Evolutionary conservation across 805 yeast genomes (phyloP).

Genomic region (Saccharomycopsis sp.): DNA sequence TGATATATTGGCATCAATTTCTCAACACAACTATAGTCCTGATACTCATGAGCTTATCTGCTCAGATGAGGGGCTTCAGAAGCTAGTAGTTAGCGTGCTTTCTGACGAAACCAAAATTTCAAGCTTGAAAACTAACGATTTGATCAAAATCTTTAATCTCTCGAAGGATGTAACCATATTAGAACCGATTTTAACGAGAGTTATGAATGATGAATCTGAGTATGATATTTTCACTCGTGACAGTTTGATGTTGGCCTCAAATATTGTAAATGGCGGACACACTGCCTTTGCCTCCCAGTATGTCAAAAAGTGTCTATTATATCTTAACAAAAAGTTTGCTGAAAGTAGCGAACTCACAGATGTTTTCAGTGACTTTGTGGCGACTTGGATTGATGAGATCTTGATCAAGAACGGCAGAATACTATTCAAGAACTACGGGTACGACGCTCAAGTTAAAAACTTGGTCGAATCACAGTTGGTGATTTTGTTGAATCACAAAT

Average conservation of each 20-base stretch:
- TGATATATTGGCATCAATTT: background rate
- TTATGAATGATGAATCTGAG: background rate
- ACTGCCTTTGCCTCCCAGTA: background rate
- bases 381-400: background rate
- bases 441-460: slow-evolving; percentile 28
- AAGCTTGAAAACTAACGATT: background rate
- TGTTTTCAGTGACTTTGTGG: slow-evolving; percentile 3
- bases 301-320: slow-evolving; percentile 47
- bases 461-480: slow-evolving; percentile 61
- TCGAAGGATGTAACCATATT: background rate
- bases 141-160: background rate
- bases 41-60: background rate
- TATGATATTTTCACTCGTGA: slow-evolving; percentile 11
- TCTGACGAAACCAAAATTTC: background rate
- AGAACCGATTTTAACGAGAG: background rate
- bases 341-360: slow-evolving; percentile 33
- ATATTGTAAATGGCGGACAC: background rate
- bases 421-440: background rate
- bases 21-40: background rate
- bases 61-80: background rate
- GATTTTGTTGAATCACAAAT: slow-evolving; percentile 39
- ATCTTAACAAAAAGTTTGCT: slow-evolving; percentile 58
- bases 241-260: background rate
- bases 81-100: background rate
- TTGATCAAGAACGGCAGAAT: background rate